Conservation (phyloP, 1,284 basidiomycete genomes). For the Moniliella sp. region DNA sequence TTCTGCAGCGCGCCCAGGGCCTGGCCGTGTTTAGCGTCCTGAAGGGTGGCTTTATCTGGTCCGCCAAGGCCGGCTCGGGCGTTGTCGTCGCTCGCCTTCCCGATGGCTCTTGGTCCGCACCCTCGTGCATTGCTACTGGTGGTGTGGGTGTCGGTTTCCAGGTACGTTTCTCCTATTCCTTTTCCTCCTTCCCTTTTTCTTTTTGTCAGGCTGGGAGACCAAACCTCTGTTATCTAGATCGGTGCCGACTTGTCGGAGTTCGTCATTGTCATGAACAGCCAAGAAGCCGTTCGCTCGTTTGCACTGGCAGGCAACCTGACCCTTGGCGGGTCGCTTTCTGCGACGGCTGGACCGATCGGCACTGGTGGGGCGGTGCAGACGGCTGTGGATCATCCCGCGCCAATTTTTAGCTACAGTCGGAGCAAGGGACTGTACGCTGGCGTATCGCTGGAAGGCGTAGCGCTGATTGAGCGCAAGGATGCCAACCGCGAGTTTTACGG, state of each 20-base stretch:
- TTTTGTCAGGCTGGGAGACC: neutral
- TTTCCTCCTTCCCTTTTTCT: neutral
- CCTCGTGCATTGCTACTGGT: constrained; percentile 89
- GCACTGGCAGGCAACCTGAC: constrained; percentile 86
- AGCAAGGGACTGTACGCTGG: constrained; percentile 89
- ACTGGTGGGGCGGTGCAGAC: constrained; percentile 78
- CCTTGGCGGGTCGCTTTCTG: constrained; percentile 45
- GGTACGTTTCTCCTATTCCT: no score
- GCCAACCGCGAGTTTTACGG: constrained; percentile 63
- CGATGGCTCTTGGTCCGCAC: constrained; percentile 90
- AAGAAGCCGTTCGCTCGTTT: constrained; percentile 85
- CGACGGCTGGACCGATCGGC: constrained; percentile 49
- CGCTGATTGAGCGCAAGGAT: constrained; percentile 78
- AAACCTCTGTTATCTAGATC: constrained; percentile 45
- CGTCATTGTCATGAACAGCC: constrained; percentile 75
- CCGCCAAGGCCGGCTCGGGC: constrained; percentile 80
- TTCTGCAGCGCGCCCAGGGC: constrained; percentile 62
- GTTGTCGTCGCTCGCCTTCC: constrained; percentile 79
- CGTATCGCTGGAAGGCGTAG: constrained; percentile 79
- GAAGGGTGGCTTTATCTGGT: constrained; percentile 68
- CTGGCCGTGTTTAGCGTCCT: constrained; percentile 86
- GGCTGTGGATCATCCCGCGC: constrained; percentile 68
- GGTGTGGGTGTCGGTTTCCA: constrained; percentile 68
- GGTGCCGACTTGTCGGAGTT: constrained; percentile 44
- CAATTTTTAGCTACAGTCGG: constrained; percentile 91